phyloP scores from a whole-genome alignment of 352 stramenopile species.

The Plasmopara halstedii region DNA sequence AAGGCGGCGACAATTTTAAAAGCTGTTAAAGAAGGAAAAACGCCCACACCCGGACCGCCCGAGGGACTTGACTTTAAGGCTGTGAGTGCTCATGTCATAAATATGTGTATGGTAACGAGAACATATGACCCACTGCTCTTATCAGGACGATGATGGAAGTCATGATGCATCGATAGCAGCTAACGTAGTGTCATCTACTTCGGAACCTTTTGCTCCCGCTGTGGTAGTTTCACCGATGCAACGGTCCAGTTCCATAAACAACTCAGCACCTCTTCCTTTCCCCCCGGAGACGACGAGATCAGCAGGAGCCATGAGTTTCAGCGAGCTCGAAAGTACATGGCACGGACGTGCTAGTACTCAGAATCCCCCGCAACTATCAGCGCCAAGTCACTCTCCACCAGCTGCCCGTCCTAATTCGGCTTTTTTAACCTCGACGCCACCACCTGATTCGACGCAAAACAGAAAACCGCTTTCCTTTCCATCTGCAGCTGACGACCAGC shows the following conservation, averaged over 20 bases:
- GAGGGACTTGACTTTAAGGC: slow-evolving; percentile 34
- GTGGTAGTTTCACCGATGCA: slow-evolving; percentile 5
- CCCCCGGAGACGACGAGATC: slow-evolving; percentile 42
- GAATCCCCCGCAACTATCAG: background rate
- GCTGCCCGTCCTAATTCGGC: slow-evolving; percentile 5
- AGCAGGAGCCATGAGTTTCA: slow-evolving; percentile 21
- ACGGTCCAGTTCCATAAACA: slow-evolving; percentile 3
- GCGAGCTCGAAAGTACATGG: slow-evolving; percentile 20
- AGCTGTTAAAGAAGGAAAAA: slow-evolving; percentile 89
- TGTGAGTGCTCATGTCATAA: slow-evolving; percentile 14
- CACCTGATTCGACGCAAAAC: background rate
- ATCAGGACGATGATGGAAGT: slow-evolving; percentile 12
- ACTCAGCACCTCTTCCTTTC: slow-evolving; percentile 31
- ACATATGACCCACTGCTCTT: background rate
- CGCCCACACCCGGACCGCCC: slow-evolving; percentile 72
- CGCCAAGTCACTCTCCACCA: slow-evolving; percentile 12
- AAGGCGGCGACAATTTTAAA: slow-evolving; percentile 95
- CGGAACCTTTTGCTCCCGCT: slow-evolving; percentile 14
- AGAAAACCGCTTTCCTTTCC: background rate
- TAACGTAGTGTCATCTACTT: background rate
- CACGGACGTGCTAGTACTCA: slow-evolving; percentile 8
- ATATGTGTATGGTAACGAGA: background rate
- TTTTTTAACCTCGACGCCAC: slow-evolving; percentile 6
- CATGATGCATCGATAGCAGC: slow-evolving; percentile 7
- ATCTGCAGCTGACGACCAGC: background rate